Evolutionary conservation across 2,329 filamentous ascomycete species (phyloP).

Genomic region (Dactylellina haptotyla): DNA sequence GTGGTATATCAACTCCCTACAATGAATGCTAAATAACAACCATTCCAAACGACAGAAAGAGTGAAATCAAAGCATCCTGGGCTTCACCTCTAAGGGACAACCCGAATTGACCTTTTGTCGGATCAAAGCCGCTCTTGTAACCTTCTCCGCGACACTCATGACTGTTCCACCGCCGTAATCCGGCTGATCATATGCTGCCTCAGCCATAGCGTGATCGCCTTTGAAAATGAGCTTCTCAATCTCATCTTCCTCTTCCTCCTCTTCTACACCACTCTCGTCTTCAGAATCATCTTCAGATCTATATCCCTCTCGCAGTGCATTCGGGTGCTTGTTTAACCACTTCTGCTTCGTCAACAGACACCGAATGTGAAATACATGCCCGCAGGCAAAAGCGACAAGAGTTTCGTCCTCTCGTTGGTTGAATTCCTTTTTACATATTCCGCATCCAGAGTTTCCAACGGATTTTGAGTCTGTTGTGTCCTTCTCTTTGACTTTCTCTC

Average conservation of each 20-base stretch:
- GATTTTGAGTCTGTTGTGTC: conserved; percentile 58
- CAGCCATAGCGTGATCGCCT: conserved; percentile 46
- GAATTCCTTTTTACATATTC: conserved; percentile 28
- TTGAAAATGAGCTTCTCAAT: conserved; percentile 48
- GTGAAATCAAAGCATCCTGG: conserved; percentile 41
- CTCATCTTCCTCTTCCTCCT: conserved; percentile 61
- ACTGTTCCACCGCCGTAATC: conserved; percentile 37
- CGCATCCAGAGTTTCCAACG: conserved; percentile 53
- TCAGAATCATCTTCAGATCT: conserved; percentile 23
- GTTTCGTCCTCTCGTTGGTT: conserved; percentile 72
- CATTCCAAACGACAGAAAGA: neutral
- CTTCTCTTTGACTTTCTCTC: conserved; percentile 56
- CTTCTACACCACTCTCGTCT: conserved; percentile 63
- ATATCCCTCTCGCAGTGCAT: conserved; percentile 28
- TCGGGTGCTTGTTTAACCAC: conserved; percentile 57
- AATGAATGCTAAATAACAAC: too few relatives aligned
- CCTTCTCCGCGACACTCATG: conserved; percentile 80
- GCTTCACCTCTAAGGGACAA: conserved; percentile 67
- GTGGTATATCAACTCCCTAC: neutral
- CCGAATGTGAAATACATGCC: conserved; percentile 80
- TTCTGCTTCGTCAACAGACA: conserved; percentile 69
- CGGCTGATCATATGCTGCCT: conserved; percentile 42
- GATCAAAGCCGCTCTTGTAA: conserved; percentile 83
- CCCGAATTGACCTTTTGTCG: conserved; percentile 74
- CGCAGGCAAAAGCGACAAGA: conserved; percentile 81